Evolutionary conservation across 2,329 filamentous ascomycete genomes (phyloP).

Genomic region (Pseudogymnoascus sp.): DNA sequence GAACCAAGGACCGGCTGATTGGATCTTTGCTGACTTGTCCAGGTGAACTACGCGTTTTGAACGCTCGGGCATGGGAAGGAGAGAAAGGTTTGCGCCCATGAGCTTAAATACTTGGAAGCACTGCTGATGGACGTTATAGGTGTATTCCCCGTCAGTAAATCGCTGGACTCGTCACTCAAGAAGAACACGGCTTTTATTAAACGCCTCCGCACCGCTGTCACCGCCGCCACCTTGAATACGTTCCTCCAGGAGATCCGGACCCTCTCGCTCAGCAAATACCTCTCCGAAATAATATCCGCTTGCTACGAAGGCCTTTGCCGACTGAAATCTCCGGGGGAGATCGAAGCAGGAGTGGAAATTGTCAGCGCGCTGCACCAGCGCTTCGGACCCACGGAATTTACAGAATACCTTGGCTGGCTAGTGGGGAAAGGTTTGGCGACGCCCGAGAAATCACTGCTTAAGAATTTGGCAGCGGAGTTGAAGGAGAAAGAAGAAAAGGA

Average conservation of each 20-base stretch:
- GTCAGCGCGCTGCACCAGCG: constrained; percentile 92
- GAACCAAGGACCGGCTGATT: background rate
- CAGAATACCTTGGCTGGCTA: constrained; percentile 84
- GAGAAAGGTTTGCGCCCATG: constrained; percentile 59
- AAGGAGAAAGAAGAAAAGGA: constrained; percentile 96
- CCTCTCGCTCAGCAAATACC: constrained; percentile 88
- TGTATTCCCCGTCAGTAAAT: constrained; percentile 66
- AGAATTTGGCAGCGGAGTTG: constrained; percentile 68
- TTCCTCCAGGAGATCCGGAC: constrained; percentile 87
- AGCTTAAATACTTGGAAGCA: constrained; percentile 9
- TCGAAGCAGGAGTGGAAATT: constrained; percentile 85
- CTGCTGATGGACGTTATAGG: constrained; percentile 42
- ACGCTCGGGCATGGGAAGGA: constrained; percentile 80
- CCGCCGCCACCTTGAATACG: constrained; percentile 66
- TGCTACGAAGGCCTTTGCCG: constrained; percentile 91
- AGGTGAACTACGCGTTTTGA: constrained; percentile 89
- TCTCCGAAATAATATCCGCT: constrained; percentile 92
- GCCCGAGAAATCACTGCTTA: constrained; percentile 76
- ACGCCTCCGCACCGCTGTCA: constrained; percentile 83
- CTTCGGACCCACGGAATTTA: constrained; percentile 85
- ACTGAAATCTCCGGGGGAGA: constrained; percentile 84
- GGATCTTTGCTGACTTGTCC: constrained; percentile 14
- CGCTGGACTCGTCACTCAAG: constrained; percentile 89
- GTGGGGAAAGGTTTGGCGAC: constrained; percentile 85
- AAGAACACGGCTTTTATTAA: constrained; percentile 99